phyloP scores from a whole-genome alignment of 2,329 filamentous ascomycete genomes.

The Alternaria sp. region DNA sequence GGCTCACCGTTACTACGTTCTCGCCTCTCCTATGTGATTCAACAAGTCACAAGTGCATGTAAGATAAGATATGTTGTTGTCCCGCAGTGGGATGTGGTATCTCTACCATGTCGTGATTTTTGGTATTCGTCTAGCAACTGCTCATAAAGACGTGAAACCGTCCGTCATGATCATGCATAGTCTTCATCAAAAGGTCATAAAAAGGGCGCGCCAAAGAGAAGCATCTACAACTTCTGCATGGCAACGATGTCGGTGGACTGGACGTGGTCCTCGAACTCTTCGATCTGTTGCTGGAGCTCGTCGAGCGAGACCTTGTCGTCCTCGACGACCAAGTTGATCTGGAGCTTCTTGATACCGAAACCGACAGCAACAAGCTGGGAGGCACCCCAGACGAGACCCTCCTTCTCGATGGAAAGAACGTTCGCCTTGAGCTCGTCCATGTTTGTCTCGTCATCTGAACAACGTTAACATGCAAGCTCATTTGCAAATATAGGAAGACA shows the following conservation, averaged over 20 bases:
- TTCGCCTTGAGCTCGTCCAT: conserved; percentile 80
- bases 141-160: conserved; percentile 44
- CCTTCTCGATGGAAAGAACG: conserved; percentile 84
- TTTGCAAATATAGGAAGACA: conserved; percentile 23
- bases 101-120: conserved; percentile 35
- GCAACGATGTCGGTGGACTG: conserved; percentile 90
- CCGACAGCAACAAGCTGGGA: conserved; percentile 89
- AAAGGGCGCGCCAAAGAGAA: conserved; percentile 8
- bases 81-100: conserved; percentile 27
- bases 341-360: conserved; percentile 98
- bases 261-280: conserved; percentile 89
- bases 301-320: conserved; percentile 92
- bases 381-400: conserved; percentile 94
- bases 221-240: conserved; percentile 52
- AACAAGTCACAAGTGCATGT: conserved; percentile 7
- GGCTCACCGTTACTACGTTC: background rate
- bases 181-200: conserved; percentile 23
- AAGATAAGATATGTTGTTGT: conserved; percentile 13
- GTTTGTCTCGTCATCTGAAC: conserved; percentile 86
- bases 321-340: conserved; percentile 97
- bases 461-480: conserved; percentile 24
- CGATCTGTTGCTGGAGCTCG: conserved; percentile 87
- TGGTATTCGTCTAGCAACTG: conserved; percentile 33
- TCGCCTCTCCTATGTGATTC: background rate
- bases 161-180: conserved; percentile 31